Percentiles rank a stretch among this genome's conserved stretches.
phyloP scores from a whole-genome alignment of 1,139 yeast genomes.

The Geotrichum aggregatum region DNA sequence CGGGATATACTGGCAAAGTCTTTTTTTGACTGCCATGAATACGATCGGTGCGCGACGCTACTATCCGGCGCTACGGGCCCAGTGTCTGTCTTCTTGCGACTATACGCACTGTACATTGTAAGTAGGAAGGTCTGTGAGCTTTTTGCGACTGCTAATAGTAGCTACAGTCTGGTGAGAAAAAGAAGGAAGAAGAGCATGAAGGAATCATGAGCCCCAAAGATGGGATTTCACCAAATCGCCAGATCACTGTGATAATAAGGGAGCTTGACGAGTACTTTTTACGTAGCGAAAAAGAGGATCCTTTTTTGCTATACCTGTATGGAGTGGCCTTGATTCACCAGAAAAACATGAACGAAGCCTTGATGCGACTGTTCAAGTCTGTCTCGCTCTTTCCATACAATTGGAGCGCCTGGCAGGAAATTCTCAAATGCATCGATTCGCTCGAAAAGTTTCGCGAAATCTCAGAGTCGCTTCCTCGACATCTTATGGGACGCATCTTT shows the following conservation, averaged over 20 bases:
- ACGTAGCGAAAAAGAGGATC: slow-evolving; percentile 39
- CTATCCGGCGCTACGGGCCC: slow-evolving; percentile 49
- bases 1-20: slow-evolving; percentile 56
- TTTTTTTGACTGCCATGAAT: slow-evolving; percentile 80
- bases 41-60: slow-evolving; percentile 66
- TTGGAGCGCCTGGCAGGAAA: slow-evolving; percentile 93
- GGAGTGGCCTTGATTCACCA: slow-evolving; percentile 61
- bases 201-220: slow-evolving; percentile 53
- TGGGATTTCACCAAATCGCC: slow-evolving; percentile 36
- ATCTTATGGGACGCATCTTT: slow-evolving; percentile 54
- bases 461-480: slow-evolving; percentile 29
- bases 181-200: slow-evolving; percentile 67
- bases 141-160: slow-evolving; percentile 1
- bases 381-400: slow-evolving; percentile 68
- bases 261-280: slow-evolving; percentile 31
- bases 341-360: slow-evolving; percentile 58
- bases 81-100: slow-evolving; percentile 56
- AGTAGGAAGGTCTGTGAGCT: not conserved
- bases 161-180: slow-evolving; percentile 58
- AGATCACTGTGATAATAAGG: slow-evolving; percentile 35
- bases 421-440: slow-evolving; percentile 59
- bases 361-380: slow-evolving; percentile 55
- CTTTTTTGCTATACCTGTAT: slow-evolving; percentile 62
- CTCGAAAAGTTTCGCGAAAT: slow-evolving; percentile 45
- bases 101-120: slow-evolving; percentile 60